Base-by-base conservation (phyloP, 2,329 filamentous ascomycete genomes). In the Alternaria postmessia region DNA sequence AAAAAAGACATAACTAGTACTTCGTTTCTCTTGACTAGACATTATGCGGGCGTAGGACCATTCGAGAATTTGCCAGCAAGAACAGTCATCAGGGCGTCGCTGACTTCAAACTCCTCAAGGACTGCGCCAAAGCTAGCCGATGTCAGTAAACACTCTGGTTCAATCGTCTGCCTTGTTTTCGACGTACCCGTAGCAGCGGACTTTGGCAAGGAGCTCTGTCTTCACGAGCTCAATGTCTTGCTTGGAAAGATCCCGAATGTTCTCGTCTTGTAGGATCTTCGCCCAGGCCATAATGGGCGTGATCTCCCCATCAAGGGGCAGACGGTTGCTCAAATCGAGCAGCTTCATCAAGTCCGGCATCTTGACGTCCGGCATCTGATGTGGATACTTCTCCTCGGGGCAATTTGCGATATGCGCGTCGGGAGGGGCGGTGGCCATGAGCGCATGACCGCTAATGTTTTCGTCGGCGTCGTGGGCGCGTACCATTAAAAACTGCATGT, bases 281-380 rank as follows among this genome's bases (percentile, higher is more conserved):
- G 92, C 91, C 88, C 95, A 94, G 0, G 94, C 94, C 92, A 96
- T 96, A 67, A 97, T 91, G 0, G 95, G 95, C 18, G 94, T 98
- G 71, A 98, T 92, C 80, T 96, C 92, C 53, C 93, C 93, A 62
- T 95, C 92, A 54, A 95, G 87, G 69, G 95, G 89, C 26, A 97
- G 84, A 69, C 89, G 88, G 69, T 89, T 87, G 80, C 93, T 97
- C 56, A 97, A 85, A 74, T 96, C 91, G 61, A 97, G 86, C 54
- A 98, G 83, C 54, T 91, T 96, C 52, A 89, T 83, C 51, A 99
- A 84, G 72, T 95, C 92, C 38, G 86, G 86, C 75, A 90, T 91
- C 60, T 86, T 88, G 54, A 77, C 69, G 74, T 95, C 90, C 81
- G 93, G 94, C 51, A 94, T 94, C 76, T 91, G 88, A 74, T 90